Base-by-base conservation (phyloP, 1,284 basidiomycete species). In the Moniliella sp. region DNA sequence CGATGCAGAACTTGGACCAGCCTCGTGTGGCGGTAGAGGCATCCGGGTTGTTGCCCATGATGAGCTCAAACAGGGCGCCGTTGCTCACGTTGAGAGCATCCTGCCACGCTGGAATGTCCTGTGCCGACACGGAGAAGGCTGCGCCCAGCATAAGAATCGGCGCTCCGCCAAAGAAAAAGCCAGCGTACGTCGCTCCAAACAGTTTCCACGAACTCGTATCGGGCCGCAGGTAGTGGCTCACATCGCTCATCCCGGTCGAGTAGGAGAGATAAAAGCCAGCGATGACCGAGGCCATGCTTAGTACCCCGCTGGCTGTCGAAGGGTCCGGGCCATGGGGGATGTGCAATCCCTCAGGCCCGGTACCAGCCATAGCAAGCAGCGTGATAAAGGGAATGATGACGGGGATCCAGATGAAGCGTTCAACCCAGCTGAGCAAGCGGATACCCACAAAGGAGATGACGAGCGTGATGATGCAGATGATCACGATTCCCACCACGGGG, bases 1-100 rank as follows among this genome's bases (percentile, higher is more conserved):
- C 78, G 9, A 77, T 78, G 34, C 88, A 66, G 64, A 91, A 81
- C 52, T 78, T 76, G 2, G 79, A 78, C 52, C 84, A 84, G 9
- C 66, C 66, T 21, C 73, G 61, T 62, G 67, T 67, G 1, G 64
- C 71, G 15, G 17, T 19, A 3, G 29, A 31, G 29, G 21, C 21
- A 23, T 73, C 61, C 63, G 67, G 67, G 1, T 36, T 42, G 1
- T 76, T 75, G 4, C 64, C 64, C 1, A 81, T 67, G 67, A 86
- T 75, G 2, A 76, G 72, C 38, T 71, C 69, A 9, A 88, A 59
- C 5, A 88, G 68, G 3, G 78, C 76, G 73, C 79, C 29, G 74
- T 59, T 46, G 28, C 36, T 46, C 5, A 40, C 37, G 0, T 14
- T 7, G 4, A 57, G 35, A 4, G 49, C 49, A 1, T 17, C 25